phyloP scores from a whole-genome alignment of 768 basidiomycete species.

The Exsudoporus frostii region DNA sequence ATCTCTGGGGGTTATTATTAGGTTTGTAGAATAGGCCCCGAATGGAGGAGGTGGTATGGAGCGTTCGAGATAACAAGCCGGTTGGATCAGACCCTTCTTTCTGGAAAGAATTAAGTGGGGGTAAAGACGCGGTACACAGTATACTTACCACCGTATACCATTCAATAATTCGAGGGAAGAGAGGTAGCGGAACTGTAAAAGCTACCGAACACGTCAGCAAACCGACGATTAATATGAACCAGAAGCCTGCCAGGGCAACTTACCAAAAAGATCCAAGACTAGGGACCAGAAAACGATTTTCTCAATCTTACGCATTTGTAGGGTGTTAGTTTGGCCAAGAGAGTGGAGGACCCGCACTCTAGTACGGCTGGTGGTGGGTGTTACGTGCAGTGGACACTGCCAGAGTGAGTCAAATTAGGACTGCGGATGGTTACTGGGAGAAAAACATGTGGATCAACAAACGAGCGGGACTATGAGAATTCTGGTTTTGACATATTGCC shows the following conservation, averaged over 20 bases:
- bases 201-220: slow-evolving; percentile 43
- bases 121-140: background rate
- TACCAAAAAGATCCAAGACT: slow-evolving; percentile 81
- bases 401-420: background rate
- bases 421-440: background rate
- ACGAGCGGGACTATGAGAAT: background rate
- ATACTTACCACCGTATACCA: slow-evolving; percentile 74
- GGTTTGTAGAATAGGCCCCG: slow-evolving; percentile 65
- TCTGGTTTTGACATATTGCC: background rate
- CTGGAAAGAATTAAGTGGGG: slow-evolving; percentile 33
- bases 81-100: slow-evolving; percentile 68
- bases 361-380: background rate
- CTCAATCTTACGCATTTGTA: slow-evolving; percentile 64
- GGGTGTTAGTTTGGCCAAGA: background rate
- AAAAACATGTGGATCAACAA: background rate
- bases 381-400: background rate
- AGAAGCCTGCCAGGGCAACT: slow-evolving; percentile 17
- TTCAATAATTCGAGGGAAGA: slow-evolving; percentile 96
- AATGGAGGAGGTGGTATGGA: slow-evolving; percentile 61
- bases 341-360: background rate
- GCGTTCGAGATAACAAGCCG: slow-evolving; percentile 71
- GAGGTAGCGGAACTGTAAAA: slow-evolving; percentile 92
- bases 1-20: slow-evolving; percentile 62
- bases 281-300: slow-evolving; percentile 86
- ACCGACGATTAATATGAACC: background rate